Evolutionary conservation across 768 basidiomycete genomes (phyloP).

Genomic region (Rhodotorula sphaerocarpa): DNA sequence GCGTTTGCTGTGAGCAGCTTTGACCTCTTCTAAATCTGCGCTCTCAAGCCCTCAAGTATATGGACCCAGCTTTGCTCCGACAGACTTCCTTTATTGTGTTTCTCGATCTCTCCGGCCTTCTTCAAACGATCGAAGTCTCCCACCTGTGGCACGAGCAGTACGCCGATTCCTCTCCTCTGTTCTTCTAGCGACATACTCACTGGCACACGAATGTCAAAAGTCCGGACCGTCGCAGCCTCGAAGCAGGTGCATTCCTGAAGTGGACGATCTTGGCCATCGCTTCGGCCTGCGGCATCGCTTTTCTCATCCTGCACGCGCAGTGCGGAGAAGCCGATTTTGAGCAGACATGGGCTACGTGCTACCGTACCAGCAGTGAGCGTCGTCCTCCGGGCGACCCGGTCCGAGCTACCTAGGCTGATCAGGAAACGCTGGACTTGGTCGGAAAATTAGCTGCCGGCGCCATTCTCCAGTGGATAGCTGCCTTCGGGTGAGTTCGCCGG

Average conservation of each 20-base stretch:
- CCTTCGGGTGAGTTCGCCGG: background rate
- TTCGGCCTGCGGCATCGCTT: background rate
- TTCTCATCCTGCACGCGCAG: background rate
- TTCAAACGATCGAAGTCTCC: conserved; percentile 23
- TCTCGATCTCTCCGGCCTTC: background rate
- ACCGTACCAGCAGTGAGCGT: conserved; percentile 12
- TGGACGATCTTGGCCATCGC: conserved; percentile 5
- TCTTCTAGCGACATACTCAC: background rate
- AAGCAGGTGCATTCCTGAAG: conserved; percentile 13
- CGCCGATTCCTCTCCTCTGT: background rate
- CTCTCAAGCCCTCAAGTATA: too few species aligned
- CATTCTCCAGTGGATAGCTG: conserved; percentile 16
- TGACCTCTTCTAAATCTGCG: background rate
- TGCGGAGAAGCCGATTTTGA: conserved; percentile 10
- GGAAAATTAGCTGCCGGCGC: conserved; percentile 10
- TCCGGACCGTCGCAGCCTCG: conserved; percentile 25
- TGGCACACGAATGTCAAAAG: background rate
- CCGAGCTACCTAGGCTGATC: background rate
- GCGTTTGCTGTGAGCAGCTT: background rate
- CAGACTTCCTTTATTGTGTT: conserved; percentile 4
- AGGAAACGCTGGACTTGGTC: too few species aligned
- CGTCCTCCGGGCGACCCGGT: background rate
- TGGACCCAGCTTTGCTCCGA: background rate
- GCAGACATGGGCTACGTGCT: background rate
- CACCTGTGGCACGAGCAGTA: conserved; percentile 33